Evolutionary conservation across 139 green algal genomes (phyloP), one percentile per base, ranked within the genome.

Genomic region (Microglena sp.): DNA sequence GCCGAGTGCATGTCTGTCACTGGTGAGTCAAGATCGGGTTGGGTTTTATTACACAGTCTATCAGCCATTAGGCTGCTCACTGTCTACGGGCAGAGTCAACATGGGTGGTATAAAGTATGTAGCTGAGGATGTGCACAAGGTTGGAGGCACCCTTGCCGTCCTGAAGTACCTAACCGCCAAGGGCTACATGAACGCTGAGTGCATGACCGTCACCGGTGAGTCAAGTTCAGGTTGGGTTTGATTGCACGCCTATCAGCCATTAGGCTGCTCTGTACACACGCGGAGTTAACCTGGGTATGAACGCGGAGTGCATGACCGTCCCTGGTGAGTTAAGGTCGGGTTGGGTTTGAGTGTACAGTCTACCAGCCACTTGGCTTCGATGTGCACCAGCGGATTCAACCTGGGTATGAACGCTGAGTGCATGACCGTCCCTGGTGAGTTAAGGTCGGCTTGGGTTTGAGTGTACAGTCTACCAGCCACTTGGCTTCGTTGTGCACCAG

Each of bases 91-190:
- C n/a, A n/a, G n/a, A n/a, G n/a, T n/a, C n/a, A n/a, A n/a, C n/a
- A n/a, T n/a, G n/a, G 21, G 8, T 21, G 46, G 46, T 21, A 26
- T 21, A 5, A 8, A 50, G 40, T 15, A 50, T 8, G 11, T n/a
- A n/a, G 15, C 40, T n/a, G 40, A 15, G 15, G 11, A 15, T 50
- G 8, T 8, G 40, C 15, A 50, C 11, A 15, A 8, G 71, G 82
- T 95, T 5, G 93, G 93, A 45, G 94, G 94, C 64, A 96, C 87
- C 21, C 93, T 93, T 33, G 94, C 80, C 2, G 83, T 99, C 67
- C 79, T 98, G 60, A 99, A 98, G 87, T 96, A 95, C 74, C 84
- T 99, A 26, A 71, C 92, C 60, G 64, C 87, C 43, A 77, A 96
- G 67, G 89, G 88, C 67, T 68, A 93, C 68, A 91, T 99, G 44